Base-by-base conservation (phyloP, 1,284 basidiomycete species). In the Irpex sp. region DNA sequence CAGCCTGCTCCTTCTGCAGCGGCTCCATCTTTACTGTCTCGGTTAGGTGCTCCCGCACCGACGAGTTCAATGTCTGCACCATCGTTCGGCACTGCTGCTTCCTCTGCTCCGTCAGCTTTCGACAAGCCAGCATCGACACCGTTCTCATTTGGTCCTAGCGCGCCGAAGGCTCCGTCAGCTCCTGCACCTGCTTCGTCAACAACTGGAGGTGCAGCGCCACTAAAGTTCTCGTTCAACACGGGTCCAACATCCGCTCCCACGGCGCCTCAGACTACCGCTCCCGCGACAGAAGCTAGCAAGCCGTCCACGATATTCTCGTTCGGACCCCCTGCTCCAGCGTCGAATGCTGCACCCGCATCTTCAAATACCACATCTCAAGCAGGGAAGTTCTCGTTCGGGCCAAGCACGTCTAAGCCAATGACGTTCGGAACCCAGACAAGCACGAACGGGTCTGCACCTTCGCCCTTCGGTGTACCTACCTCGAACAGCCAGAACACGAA, bases 191-290 rank as follows among this genome's bases (percentile, higher is more conserved):
- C 66, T 18, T 10, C 62, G 19, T 23, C 58, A 12, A 35, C 66
- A 5, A 18, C 63, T n/a, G 51, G 47, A 35, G 60, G 62, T 10
- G 45, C 65, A 33, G 56, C 61, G 14, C 64, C 68, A 33, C 67
- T 66, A 42, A 73, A 73, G 61, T 75, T 75, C 67, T 71, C 65
- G 54, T 75, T 75, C 51, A 71, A 70, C 5, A 55, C 71, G 28
- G 35, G 67, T n/a, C 59, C 61, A 9, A 58, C 61, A 56, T 19
- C 63, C 3, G 36, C 62, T 14, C 6, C 66, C 1, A 57, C 61
- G 14, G 19, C 66, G 21, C 23, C 63, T 16, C 42, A 58, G 21
- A 60, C 62, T 0, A 23, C 37, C 37, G 28, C 64, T 12, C 16
- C 61, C 35, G 16, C 65, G n/a, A 21, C 64, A 10, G 59, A 42